These are phyloP conservation scores for Ogataea ramenticola DNA, from an alignment of 805 yeast species.

Conservation along the genomic window DNA sequence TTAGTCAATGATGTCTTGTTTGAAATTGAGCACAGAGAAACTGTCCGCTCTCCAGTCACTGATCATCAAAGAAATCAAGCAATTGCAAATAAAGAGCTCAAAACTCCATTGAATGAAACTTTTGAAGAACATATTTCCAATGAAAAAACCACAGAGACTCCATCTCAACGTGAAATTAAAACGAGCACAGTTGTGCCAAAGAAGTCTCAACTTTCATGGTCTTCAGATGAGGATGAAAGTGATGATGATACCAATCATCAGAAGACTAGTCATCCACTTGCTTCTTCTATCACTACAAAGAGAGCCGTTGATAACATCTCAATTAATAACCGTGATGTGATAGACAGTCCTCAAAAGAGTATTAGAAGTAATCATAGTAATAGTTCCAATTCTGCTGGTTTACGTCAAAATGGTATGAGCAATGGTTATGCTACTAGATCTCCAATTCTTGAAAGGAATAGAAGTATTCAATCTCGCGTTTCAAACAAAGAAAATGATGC, in stretches of 20 bases:
- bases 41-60: neutral
- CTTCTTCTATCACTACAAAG: neutral
- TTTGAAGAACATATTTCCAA: conserved; percentile 2
- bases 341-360: conserved; percentile 1
- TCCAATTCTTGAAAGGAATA: neutral
- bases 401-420: too few relatives aligned
- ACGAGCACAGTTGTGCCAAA: conserved; percentile 74
- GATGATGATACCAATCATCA: conserved; percentile 9
- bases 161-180: conserved; percentile 33
- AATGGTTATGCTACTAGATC: neutral
- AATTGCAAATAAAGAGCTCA: neutral
- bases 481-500: conserved; percentile 33
- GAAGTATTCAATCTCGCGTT: neutral
- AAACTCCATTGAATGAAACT: neutral
- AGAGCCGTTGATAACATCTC: neutral
- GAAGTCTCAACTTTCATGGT: conserved; percentile 81
- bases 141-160: conserved; percentile 13
- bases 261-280: neutral
- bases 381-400: neutral
- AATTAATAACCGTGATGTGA: too few relatives aligned
- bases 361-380: neutral
- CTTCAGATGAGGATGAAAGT: conserved; percentile 73
- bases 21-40: conserved; percentile 62
- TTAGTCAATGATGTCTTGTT: conserved; percentile 81
- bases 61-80: too few relatives aligned